phyloP scores from a whole-genome alignment of 1,139 yeast genomes.

The Magnusiomyces magnusii region DNA sequence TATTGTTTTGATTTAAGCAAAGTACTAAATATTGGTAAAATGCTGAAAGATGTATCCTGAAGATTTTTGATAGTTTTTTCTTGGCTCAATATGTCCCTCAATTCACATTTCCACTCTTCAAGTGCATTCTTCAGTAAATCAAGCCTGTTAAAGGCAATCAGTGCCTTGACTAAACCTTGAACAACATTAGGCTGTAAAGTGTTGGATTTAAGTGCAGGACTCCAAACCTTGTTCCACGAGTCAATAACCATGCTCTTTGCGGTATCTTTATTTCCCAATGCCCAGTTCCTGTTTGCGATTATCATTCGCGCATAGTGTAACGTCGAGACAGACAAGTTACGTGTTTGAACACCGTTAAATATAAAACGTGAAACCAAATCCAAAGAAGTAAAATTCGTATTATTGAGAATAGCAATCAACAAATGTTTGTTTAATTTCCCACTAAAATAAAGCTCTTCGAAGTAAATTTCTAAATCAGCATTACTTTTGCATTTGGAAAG shows the following conservation, averaged over 20 bases:
- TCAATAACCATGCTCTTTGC: conserved; percentile 21
- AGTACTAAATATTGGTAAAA: neutral
- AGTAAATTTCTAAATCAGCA: conserved; percentile 16
- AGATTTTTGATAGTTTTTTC: neutral
- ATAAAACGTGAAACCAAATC: conserved; percentile 15
- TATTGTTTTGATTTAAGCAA: neutral
- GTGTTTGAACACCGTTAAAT: conserved; percentile 20
- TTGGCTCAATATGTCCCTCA: neutral
- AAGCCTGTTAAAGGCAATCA: neutral
- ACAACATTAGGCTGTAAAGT: neutral
- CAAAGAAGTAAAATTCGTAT: conserved; percentile 18
- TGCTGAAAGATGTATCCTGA: neutral
- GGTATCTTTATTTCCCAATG: conserved; percentile 16
- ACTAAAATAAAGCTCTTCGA: conserved; percentile 24
- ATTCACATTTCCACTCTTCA: neutral
- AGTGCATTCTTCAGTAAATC: neutral
- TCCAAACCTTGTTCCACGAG: conserved; percentile 21
- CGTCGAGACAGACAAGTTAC: conserved; percentile 23
- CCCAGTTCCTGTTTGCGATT: conserved; percentile 25
- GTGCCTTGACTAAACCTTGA: conserved; percentile 3
- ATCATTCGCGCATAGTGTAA: conserved; percentile 22
- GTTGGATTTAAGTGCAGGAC: conserved; percentile 15
- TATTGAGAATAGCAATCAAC: conserved; percentile 22
- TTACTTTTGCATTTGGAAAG: conserved; percentile 15
- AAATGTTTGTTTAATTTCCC: conserved; percentile 20